Evolutionary conservation across 768 basidiomycete genomes (phyloP), one percentile per base, ranked within the genome.

Genomic region (Termitomyces eurrhizus): DNA sequence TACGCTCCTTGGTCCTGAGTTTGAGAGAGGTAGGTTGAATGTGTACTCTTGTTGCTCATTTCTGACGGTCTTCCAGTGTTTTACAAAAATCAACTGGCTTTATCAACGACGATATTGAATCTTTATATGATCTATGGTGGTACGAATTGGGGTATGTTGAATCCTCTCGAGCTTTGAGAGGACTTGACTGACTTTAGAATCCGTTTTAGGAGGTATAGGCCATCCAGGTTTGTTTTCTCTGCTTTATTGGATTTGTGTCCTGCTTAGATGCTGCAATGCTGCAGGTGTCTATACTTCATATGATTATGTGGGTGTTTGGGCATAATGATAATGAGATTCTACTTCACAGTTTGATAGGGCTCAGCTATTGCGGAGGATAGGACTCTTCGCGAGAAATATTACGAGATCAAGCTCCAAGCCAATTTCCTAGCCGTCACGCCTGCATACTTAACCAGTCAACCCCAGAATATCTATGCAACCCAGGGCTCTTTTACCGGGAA

Each of bases 91-190:
- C 65, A 80, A 63, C 75, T 74, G 57, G 80, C 80, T 0, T 74
- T 76, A 73, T 80, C 79, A 9, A 79, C 78, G 4, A 82, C 80
- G 12, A 71, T 79, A 61, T 65, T 80, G 51, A 83, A 78, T 64
- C 58, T 82, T 16, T 84, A 83, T 66, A 83, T 83, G 81, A 72
- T 78, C 11, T 81, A 69, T 58, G 81, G 81, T 21, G 81, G 81
- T 3, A 83, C 82, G 0, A 80, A 81, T 52, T 82, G 79, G 78
- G 82, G 80, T 61, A 64, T 66, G 62, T 36, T 46, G 33, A 16
- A 60, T 46, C 5, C 14, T n/a, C 16, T 12, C 39, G 4, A 7
- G 36, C 7, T 44, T 21, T 3, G 37, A 50, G n/a, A 16, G 14
- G 14, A 14, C 7, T 37, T 59, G 45, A 59, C 35, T 36, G 45